These are phyloP conservation scores for Aspergillus saccharolyticus DNA, from an alignment of 495 filamentous ascomycete species.

Conservation along the genomic window DNA sequence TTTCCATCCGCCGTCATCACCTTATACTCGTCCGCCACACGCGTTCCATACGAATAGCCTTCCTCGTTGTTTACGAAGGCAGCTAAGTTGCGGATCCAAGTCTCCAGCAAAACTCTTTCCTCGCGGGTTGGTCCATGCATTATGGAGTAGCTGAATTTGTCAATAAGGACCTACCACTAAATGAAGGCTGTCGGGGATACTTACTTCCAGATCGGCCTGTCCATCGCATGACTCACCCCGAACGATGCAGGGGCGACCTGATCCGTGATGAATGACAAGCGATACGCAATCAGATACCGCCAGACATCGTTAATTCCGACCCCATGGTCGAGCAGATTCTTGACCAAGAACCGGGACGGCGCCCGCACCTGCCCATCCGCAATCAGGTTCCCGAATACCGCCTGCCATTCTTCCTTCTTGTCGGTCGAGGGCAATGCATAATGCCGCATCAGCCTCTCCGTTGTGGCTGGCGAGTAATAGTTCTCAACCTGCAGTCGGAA, in stretches of 20 bases:
- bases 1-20: slow-evolving; percentile 18
- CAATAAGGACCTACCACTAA: neutral
- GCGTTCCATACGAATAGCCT: slow-evolving; percentile 17
- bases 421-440: slow-evolving; percentile 27
- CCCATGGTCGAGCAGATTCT: slow-evolving; percentile 18
- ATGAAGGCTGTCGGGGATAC: slow-evolving; percentile 1
- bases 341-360: slow-evolving; percentile 23
- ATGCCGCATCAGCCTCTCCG: slow-evolving; percentile 29
- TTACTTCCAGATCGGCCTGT: slow-evolving; percentile 27
- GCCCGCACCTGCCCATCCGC: slow-evolving; percentile 44
- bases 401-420: slow-evolving; percentile 33
- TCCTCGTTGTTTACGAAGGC: slow-evolving; percentile 23
- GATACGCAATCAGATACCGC: slow-evolving; percentile 25
- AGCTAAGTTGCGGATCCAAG: slow-evolving; percentile 23
- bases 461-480: slow-evolving; percentile 38
- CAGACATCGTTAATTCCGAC: slow-evolving; percentile 22
- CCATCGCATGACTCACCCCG: slow-evolving; percentile 27
- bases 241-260: slow-evolving; percentile 20
- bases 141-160: slow-evolving; percentile 21
- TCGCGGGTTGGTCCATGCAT: slow-evolving; percentile 21
- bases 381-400: slow-evolving; percentile 42
- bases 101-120: slow-evolving; percentile 20
- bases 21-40: slow-evolving; percentile 20
- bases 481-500: slow-evolving; percentile 36
- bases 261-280: slow-evolving; percentile 25